Conservation (phyloP, 1,284 basidiomycete species). For the Inonotus hispidus region DNA sequence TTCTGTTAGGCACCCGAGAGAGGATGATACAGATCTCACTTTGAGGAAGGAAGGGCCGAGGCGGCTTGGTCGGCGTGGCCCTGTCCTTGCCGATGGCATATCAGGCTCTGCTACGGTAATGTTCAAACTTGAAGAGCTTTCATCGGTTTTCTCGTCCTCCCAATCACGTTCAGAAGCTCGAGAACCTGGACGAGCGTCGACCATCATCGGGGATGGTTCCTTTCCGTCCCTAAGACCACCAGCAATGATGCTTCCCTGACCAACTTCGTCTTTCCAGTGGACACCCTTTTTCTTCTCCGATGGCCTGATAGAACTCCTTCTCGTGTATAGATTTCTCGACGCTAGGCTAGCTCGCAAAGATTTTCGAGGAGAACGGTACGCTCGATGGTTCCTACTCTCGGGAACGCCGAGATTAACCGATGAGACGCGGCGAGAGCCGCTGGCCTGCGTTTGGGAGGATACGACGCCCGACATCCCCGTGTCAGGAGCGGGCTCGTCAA, state of each 20-base stretch:
- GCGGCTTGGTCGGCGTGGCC: constrained; percentile 47
- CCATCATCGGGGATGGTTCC: constrained; percentile 18
- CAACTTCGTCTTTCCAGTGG: constrained; percentile 86
- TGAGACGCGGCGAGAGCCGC: constrained; percentile 43
- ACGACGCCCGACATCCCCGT: constrained; percentile 30
- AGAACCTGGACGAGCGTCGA: constrained; percentile 33
- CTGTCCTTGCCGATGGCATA: constrained; percentile 21
- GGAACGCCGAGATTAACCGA: constrained; percentile 40
- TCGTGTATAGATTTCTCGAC: constrained; percentile 30
- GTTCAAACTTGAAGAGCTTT: constrained; percentile 49
- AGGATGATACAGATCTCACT: constrained; percentile 40
- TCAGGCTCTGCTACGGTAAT: constrained; percentile 35
- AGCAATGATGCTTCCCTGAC: constrained; percentile 78
- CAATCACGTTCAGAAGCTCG: constrained; percentile 77
- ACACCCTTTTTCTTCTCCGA: constrained; percentile 71
- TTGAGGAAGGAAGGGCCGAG: constrained; percentile 68
- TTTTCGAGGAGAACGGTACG: constrained; percentile 54
- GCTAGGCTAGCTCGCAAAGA: constrained; percentile 62
- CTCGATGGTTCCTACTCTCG: constrained; percentile 31
- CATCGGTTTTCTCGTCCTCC: constrained; percentile 82
- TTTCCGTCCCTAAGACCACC: constrained; percentile 34
- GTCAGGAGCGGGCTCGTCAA: constrained; percentile 36
- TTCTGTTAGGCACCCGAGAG: constrained; percentile 62
- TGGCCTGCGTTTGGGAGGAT: constrained; percentile 35
- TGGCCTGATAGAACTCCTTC: constrained; percentile 58